phyloP scores from a whole-genome alignment of 2,329 filamentous ascomycete genomes.

The Ceratocystis huliohia region DNA sequence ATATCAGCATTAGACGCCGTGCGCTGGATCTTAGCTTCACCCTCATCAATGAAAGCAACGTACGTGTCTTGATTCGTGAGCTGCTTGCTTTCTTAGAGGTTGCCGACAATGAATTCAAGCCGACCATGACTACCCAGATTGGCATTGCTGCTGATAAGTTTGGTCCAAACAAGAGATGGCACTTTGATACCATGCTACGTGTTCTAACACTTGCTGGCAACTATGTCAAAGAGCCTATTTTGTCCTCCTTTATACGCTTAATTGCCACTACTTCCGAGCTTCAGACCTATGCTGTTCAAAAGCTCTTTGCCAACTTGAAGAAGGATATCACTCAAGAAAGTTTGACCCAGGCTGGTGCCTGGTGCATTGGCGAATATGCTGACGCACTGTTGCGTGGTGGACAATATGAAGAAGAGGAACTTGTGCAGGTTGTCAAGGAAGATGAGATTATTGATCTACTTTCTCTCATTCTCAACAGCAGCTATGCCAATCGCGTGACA shows the following conservation, averaged over 20 bases:
- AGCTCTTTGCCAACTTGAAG: conserved; percentile 78
- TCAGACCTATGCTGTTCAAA: conserved; percentile 93
- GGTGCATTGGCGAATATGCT: conserved; percentile 96
- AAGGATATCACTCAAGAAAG: conserved; percentile 98
- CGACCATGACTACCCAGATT: conserved; percentile 95
- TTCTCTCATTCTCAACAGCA: conserved; percentile 81
- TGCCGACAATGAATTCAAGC: conserved; percentile 97
- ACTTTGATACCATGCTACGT: conserved; percentile 92
- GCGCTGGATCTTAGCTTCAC: conserved; percentile 98
- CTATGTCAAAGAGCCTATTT: conserved; percentile 93
- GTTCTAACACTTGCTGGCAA: conserved; percentile 89
- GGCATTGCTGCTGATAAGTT: conserved; percentile 93
- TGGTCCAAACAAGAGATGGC: conserved; percentile 95
- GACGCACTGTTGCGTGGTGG: conserved; percentile 80
- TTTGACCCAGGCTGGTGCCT: conserved; percentile 80
- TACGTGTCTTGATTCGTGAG: conserved; percentile 84
- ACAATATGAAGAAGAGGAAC: conserved; percentile 74
- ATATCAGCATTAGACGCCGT: conserved; percentile 91
- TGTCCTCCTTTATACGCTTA: conserved; percentile 90
- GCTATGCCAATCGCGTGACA: conserved; percentile 78
- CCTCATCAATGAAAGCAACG: conserved; percentile 91
- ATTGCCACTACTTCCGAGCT: conserved; percentile 90
- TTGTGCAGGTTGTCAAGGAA: conserved; percentile 69
- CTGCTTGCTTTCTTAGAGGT: conserved; percentile 91
- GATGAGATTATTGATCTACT: conserved; percentile 90